phyloP scores from a whole-genome alignment of 139 green algal species.

The Chlorella sorokiniana region DNA sequence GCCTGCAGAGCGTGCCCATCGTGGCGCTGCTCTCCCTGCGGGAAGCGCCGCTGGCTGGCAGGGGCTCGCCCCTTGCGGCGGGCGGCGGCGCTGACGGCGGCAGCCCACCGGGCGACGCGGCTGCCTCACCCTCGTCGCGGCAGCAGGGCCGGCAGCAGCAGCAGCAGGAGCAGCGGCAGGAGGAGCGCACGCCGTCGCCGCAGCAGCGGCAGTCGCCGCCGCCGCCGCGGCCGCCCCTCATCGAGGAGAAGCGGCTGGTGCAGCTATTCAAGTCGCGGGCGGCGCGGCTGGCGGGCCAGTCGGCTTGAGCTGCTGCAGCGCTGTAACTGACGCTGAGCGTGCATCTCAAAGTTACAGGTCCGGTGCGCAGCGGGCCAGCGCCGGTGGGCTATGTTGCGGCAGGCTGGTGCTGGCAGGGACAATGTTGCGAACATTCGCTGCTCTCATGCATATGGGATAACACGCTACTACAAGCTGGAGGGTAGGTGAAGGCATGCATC shows the following conservation, averaged over 20 bases:
- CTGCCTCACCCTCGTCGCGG: not conserved
- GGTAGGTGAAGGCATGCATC: too few species aligned
- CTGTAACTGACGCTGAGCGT: too few species aligned
- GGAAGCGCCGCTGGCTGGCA: not conserved
- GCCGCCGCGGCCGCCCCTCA: slow-evolving; percentile 1
- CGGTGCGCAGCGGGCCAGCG: too few species aligned
- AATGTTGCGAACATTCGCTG: too few species aligned
- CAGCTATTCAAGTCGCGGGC: slow-evolving; percentile 28
- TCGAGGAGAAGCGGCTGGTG: slow-evolving; percentile 24
- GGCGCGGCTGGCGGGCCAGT: not conserved
- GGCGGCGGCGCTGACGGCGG: not conserved
- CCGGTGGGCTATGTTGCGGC: too few species aligned
- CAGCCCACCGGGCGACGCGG: not conserved
- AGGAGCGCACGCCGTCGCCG: not conserved
- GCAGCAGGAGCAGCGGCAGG: not conserved
- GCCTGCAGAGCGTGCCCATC: slow-evolving; percentile 63
- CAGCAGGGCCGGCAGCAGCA: not conserved
- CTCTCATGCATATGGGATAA: too few species aligned
- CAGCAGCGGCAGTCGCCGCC: not conserved
- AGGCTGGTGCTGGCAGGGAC: too few species aligned
- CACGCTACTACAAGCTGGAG: too few species aligned
- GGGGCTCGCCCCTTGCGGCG: not conserved
- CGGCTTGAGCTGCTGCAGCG: too few species aligned
- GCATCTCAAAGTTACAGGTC: too few species aligned
- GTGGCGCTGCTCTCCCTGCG: slow-evolving; percentile 56